These are phyloP conservation scores for Sporothrix brasiliensis DNA, from an alignment of 2,329 filamentous ascomycete species.

Conservation along the genomic window DNA sequence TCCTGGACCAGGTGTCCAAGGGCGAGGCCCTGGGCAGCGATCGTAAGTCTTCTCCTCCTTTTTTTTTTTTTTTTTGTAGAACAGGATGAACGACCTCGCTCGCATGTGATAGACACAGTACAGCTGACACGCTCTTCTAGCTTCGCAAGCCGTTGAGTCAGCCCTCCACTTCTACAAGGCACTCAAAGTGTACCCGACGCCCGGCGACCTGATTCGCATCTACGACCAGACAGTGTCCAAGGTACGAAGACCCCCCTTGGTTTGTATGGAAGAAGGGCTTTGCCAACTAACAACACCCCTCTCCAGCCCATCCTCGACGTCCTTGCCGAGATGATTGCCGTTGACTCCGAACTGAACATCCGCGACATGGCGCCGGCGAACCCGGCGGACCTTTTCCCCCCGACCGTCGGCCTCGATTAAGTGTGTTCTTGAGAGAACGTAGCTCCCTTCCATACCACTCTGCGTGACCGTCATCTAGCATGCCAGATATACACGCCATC, in stretches of 20 bases:
- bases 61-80: too few relatives aligned
- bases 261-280: not conserved
- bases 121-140: constrained; percentile 45
- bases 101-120: not conserved
- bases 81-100: not conserved
- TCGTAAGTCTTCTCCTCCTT: too few relatives aligned
- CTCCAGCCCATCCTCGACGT: constrained; percentile 85
- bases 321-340: constrained; percentile 94
- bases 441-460: not conserved
- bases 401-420: constrained; percentile 34
- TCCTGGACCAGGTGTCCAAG: constrained; percentile 90
- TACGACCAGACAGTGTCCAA: constrained; percentile 99
- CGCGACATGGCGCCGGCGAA: constrained; percentile 31
- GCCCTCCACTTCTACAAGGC: constrained; percentile 97
- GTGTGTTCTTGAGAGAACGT: constrained; percentile 2
- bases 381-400: constrained; percentile 33
- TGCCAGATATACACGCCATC: constrained; percentile 3
- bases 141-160: constrained; percentile 73
- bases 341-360: constrained; percentile 35
- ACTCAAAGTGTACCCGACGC: constrained; percentile 95
- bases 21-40: constrained; percentile 83
- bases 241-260: constrained; percentile 52
- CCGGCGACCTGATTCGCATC: constrained; percentile 88
- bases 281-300: not conserved
- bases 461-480: not conserved